Conservation (phyloP, 805 yeast genomes). For the Sugiyamaella mastotermitis region DNA sequence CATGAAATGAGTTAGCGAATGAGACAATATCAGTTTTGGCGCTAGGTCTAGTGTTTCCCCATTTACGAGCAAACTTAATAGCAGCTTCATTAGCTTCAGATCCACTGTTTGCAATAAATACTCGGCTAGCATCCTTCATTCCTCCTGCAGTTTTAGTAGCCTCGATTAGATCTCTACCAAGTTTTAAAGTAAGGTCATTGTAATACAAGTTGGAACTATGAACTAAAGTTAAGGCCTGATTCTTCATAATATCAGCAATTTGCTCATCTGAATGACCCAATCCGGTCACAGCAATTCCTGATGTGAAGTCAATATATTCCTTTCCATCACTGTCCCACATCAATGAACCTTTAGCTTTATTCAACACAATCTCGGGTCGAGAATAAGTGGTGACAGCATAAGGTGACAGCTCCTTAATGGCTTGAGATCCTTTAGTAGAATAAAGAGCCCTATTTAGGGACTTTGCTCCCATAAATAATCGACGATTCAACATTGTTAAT, state of each 20-base stretch:
- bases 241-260: slow-evolving; percentile 60
- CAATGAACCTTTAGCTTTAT: slow-evolving; percentile 75
- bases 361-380: slow-evolving; percentile 53
- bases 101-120: slow-evolving; percentile 66
- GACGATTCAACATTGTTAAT: too few relatives aligned
- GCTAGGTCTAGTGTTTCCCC: slow-evolving; percentile 52
- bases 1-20: slow-evolving; percentile 90
- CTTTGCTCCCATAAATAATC: too few relatives aligned
- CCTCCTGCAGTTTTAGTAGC: slow-evolving; percentile 70
- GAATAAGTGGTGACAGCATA: slow-evolving; percentile 34
- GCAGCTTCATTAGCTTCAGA: slow-evolving; percentile 81
- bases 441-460: too few relatives aligned
- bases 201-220: slow-evolving; percentile 85
- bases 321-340: slow-evolving; percentile 73
- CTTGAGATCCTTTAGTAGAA: too few relatives aligned
- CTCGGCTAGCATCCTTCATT: slow-evolving; percentile 72
- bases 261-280: slow-evolving; percentile 82
- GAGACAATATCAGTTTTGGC: slow-evolving; percentile 58
- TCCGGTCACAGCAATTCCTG: slow-evolving; percentile 97
- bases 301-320: slow-evolving; percentile 81
- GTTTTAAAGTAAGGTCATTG: slow-evolving; percentile 76
- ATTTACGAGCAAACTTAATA: slow-evolving; percentile 71
- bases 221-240: slow-evolving; percentile 66
- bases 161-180: slow-evolving; percentile 64
- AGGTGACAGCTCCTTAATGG: too few relatives aligned